Conservation (phyloP, 2,329 filamentous ascomycete species). For the Colletotrichum cordylinicola region DNA sequence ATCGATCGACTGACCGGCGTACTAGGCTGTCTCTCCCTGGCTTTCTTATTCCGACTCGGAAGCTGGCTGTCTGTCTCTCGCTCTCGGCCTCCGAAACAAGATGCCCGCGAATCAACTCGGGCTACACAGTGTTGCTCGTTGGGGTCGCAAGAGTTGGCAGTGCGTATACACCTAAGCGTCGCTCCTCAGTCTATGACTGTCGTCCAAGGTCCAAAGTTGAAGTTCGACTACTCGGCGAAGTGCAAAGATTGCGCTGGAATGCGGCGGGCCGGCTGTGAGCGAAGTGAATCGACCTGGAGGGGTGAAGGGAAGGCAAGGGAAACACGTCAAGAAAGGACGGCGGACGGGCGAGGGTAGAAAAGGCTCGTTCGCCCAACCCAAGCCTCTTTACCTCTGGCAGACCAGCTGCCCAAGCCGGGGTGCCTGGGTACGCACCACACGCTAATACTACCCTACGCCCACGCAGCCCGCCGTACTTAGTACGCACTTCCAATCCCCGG, state of each 20-base stretch:
- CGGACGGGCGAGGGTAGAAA: conserved; percentile 22
- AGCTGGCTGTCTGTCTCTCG: background rate
- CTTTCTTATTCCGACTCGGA: conserved; percentile 20
- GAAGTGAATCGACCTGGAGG: conserved; percentile 7
- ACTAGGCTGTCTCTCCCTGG: conserved; percentile 7
- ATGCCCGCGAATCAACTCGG: conserved; percentile 13
- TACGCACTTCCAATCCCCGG: conserved; percentile 12
- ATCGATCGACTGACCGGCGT: background rate
- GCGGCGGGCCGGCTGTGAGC: conserved; percentile 1
- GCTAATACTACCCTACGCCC: conserved; percentile 9
- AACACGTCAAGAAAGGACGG: background rate
- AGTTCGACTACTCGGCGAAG: conserved; percentile 9
- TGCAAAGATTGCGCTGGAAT: conserved; percentile 17
- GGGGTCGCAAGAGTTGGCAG: background rate
- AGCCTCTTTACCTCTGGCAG: background rate
- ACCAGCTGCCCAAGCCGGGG: conserved; percentile 1
- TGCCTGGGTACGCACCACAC: conserved; percentile 5
- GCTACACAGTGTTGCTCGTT: conserved; percentile 6
- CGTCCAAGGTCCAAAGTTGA: conserved; percentile 14
- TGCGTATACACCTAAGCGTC: background rate
- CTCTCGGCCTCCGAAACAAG: conserved; percentile 18
- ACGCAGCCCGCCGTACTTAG: background rate
- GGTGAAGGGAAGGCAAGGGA: conserved; percentile 8
- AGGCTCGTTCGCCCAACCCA: conserved; percentile 19
- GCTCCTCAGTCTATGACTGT: conserved; percentile 12